Evolutionary conservation across 2,329 filamentous ascomycete species (phyloP), one percentile per base, ranked within the genome.

Genomic region (Lachnellula willkommii): DNA sequence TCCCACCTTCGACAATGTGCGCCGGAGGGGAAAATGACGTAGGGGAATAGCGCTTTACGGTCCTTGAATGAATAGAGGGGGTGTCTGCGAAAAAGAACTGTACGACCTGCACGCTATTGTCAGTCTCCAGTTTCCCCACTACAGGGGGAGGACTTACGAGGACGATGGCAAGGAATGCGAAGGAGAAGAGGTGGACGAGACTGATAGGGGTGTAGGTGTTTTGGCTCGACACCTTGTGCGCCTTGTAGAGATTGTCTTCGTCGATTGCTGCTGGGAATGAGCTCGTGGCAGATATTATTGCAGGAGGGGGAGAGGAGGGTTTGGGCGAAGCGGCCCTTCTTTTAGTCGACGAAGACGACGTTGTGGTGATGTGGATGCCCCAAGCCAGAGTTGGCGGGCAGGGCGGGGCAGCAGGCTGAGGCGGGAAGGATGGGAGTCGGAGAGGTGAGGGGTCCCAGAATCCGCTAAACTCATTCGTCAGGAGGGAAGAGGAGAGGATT

Each of bases 31-130:
- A 79, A 57, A 73, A 75, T 48, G 63, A 63, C 9, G 61, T 63
- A 12, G 62, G 54, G 42, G 62, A 62, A 49, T 60, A 72, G 59
- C 56, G 69, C 62, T 57, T 60, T 63, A 51, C 28, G 36, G 56
- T 73, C 66, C 58, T 72, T 67, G 64, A 69, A 68, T 62, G 64
- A 65, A 55, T 65, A 67, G 57, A 64, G 68, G 66, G 67, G 58
- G 60, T 55, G 39, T 64, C 60, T 42, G 60, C 53, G 64, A 81
- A 74, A 57, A 80, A 71, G 64, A 82, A 75, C 68, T 82, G 81
- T 61, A 75, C 70, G 64, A 78, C 71, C 79, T 82, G 56, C 61
- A 54, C 43, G 48, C 3, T 46, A 47, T 52, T 48, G 49, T 35
- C 20, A 43, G 46, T 52, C 35, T 47, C 20, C n/a, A 12, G 54